phyloP scores from a whole-genome alignment of 2,329 filamentous ascomycete species.

The Penicillium occitanis region DNA sequence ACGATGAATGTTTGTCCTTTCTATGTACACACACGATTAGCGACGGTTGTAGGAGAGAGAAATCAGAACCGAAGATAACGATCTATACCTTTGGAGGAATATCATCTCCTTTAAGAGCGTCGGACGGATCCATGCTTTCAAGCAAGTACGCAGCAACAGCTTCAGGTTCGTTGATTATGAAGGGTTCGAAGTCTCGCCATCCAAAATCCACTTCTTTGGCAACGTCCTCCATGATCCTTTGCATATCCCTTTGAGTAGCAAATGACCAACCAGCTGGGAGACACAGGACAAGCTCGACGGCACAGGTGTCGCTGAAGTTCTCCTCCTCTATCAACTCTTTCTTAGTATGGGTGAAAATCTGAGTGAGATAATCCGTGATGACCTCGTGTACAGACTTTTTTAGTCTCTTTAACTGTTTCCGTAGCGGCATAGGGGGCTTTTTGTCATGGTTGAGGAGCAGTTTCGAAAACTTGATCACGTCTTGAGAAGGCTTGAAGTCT shows the following conservation, averaged over 20 bases:
- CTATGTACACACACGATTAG: background rate
- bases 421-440: background rate
- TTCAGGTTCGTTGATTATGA: constrained; percentile 8
- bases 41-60: background rate
- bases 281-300: background rate
- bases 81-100: background rate
- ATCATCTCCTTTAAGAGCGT: background rate
- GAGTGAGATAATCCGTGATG: background rate
- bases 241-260: background rate
- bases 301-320: background rate
- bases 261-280: constrained; percentile 2
- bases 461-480: constrained; percentile 6
- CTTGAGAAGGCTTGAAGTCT: background rate
- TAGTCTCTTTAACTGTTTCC: background rate
- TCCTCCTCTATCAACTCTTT: background rate
- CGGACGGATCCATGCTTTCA: background rate
- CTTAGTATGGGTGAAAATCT: constrained; percentile 4
- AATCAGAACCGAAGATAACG: too few relatives aligned
- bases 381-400: background rate
- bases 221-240: background rate
- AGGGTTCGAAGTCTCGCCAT: background rate
- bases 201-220: constrained; percentile 6
- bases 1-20: constrained; percentile 6
- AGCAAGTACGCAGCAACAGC: constrained; percentile 4
- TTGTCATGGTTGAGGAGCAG: background rate